A percentile compares a stretch with the other conserved stretches of the same genome.
phyloP scores from a whole-genome alignment of 345 rosid genomes.

The Euclidium syriacum region DNA sequence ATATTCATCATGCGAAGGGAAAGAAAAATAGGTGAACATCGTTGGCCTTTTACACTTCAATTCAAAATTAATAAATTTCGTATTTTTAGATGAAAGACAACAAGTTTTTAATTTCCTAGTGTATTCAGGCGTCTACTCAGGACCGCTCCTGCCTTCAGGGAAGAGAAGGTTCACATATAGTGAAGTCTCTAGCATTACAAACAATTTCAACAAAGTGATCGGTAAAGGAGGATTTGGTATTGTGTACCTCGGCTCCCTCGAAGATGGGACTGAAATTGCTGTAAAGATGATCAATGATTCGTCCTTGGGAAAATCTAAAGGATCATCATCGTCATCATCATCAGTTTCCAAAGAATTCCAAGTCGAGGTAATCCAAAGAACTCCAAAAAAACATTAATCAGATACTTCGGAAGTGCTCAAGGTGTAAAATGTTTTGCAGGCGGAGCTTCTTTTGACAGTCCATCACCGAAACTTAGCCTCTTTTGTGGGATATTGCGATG shows the following conservation, averaged over 20 bases:
- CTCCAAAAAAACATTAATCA: neutral
- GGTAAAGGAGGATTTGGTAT: constrained; percentile 57
- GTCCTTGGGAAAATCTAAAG: constrained; percentile 28
- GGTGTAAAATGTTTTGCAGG: constrained; percentile 31
- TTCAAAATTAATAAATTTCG: neutral
- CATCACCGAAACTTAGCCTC: constrained; percentile 48
- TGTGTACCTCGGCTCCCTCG: constrained; percentile 38
- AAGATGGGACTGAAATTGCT: constrained; percentile 43
- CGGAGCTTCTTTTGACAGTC: constrained; percentile 39
- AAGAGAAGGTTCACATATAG: constrained; percentile 31
- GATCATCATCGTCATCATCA: constrained; percentile 16
- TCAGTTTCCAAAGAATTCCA: constrained; percentile 41
- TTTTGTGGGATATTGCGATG: constrained; percentile 46
- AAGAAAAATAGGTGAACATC: constrained; percentile 29
- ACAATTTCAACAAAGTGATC: constrained; percentile 33
- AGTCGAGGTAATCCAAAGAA: constrained; percentile 36
- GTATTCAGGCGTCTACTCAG: constrained; percentile 28
- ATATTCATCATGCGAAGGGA: constrained; percentile 31
- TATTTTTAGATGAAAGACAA: neutral
- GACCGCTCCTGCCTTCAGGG: constrained; percentile 30
- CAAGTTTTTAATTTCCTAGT: constrained; percentile 10
- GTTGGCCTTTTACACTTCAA: neutral
- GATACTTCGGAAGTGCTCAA: neutral
- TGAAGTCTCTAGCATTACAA: constrained; percentile 37
- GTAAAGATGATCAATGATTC: constrained; percentile 46